phyloP scores from a whole-genome alignment of 371 early-diverging fungal species.

The Mucor indicus region DNA sequence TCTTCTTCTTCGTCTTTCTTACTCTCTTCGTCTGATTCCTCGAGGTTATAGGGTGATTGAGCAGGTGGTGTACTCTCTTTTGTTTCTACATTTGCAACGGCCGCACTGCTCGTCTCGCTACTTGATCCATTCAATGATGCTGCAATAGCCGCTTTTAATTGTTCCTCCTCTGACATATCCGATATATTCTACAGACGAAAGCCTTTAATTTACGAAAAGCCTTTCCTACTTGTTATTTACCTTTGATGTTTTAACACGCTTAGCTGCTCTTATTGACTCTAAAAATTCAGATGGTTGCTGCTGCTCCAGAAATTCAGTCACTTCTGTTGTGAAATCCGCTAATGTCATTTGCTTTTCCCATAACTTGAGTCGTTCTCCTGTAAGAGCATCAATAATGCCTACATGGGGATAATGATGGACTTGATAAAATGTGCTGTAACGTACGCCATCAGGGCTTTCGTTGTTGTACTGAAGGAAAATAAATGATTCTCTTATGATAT shows the following conservation, averaged over 20 bases:
- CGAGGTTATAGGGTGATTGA: too few relatives aligned
- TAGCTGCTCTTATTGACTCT: too few relatives aligned
- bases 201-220: not conserved
- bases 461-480: constrained; percentile 76
- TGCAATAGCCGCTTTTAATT: constrained; percentile 77
- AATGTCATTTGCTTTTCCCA: constrained; percentile 58
- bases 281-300: too few relatives aligned
- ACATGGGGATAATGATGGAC: constrained; percentile 75
- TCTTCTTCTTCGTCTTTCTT: constrained; percentile 12
- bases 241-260: constrained; percentile 19
- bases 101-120: too few relatives aligned
- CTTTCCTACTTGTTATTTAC: too few relatives aligned
- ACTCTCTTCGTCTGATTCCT: not conserved
- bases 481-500: constrained; percentile 76
- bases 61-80: too few relatives aligned
- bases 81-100: too few relatives aligned
- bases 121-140: constrained; percentile 66
- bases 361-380: constrained; percentile 65
- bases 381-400: constrained; percentile 89
- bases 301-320: constrained; percentile 50
- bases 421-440: constrained; percentile 73
- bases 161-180: constrained; percentile 90
- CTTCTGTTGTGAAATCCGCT: constrained; percentile 67
- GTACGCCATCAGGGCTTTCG: constrained; percentile 68
- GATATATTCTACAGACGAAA: constrained; percentile 25